These are phyloP conservation scores for Penicillium sp. DNA, from an alignment of 2,329 filamentous ascomycete genomes.

Conservation along the genomic window DNA sequence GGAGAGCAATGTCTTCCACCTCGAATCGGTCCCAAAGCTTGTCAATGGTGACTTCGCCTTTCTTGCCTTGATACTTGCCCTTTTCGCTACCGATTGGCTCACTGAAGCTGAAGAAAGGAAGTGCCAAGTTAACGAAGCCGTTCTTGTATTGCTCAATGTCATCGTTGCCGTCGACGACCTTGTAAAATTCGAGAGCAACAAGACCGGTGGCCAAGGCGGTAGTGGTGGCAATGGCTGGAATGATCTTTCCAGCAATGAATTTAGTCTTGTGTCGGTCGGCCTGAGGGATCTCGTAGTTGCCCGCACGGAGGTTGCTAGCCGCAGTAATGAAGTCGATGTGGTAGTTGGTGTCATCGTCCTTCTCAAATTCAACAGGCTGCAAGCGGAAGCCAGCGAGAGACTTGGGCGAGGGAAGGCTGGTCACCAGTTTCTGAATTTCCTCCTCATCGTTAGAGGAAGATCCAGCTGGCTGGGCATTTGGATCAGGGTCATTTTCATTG, in stretches of 20 bases:
- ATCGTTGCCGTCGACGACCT: constrained; percentile 93
- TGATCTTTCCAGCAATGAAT: constrained; percentile 99
- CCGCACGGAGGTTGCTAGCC: constrained; percentile 90
- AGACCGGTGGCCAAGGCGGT: constrained; percentile 93
- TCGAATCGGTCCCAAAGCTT: constrained; percentile 99
- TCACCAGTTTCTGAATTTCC: constrained; percentile 71
- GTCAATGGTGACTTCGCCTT: constrained; percentile 78
- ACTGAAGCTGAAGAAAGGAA: constrained; percentile 98
- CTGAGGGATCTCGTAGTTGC: constrained; percentile 95
- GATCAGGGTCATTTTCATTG: constrained; percentile 91
- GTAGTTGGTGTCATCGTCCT: constrained; percentile 96
- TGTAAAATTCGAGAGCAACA: constrained; percentile 90
- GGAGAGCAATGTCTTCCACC: constrained; percentile 77
- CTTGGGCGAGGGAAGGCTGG: constrained; percentile 73
- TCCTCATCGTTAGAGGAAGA: constrained; percentile 66
- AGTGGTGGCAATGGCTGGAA: constrained; percentile 95
- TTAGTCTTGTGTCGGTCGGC: constrained; percentile 98
- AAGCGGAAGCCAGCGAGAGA: constrained; percentile 84
- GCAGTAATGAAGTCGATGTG: constrained; percentile 99
- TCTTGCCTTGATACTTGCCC: constrained; percentile 77
- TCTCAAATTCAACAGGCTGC: constrained; percentile 92
- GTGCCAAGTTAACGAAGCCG: constrained; percentile 91
- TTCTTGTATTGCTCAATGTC: constrained; percentile 99
- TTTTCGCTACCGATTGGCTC: constrained; percentile 94
- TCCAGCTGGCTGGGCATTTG: constrained; percentile 64